Evolutionary conservation across 73 alveolate genomes (phyloP).

Genomic region (Effrenium voratum): DNA sequence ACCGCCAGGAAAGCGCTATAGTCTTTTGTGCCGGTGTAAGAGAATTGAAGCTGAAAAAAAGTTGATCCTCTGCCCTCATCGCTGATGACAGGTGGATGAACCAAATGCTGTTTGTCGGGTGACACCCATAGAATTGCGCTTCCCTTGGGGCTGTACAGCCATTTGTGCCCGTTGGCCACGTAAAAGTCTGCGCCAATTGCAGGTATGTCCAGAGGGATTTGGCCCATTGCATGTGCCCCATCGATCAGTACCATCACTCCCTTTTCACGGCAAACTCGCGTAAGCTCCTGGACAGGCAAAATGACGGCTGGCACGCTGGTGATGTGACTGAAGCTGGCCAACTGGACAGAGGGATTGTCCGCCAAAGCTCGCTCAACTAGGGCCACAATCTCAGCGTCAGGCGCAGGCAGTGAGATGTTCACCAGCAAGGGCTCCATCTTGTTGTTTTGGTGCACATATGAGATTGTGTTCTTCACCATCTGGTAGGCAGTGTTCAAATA

Average conservation of each 20-base stretch:
- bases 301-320: constrained; percentile 14
- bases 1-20: constrained; percentile 28
- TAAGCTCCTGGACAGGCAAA: constrained; percentile 21
- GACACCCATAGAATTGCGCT: constrained; percentile 27
- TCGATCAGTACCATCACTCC: constrained; percentile 23
- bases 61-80: constrained; percentile 37
- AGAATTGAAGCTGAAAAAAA: constrained; percentile 24
- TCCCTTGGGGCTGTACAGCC: constrained; percentile 43
- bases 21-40: constrained; percentile 57
- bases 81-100: constrained; percentile 21
- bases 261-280: neutral
- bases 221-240: constrained; percentile 50
- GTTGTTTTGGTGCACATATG: neutral
- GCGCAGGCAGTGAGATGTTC: neutral
- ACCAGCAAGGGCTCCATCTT: neutral
- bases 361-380: constrained; percentile 21
- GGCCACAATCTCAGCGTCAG: neutral
- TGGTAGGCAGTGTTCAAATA: constrained; percentile 13
- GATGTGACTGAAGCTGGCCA: constrained; percentile 39
- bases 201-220: constrained; percentile 1
- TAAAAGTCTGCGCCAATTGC: constrained; percentile 27
- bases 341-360: neutral
- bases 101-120: neutral
- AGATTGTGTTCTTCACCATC: constrained; percentile 28
- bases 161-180: constrained; percentile 53